Conservation (phyloP, 805 yeast species). For the Yueomyces sinensis region DNA sequence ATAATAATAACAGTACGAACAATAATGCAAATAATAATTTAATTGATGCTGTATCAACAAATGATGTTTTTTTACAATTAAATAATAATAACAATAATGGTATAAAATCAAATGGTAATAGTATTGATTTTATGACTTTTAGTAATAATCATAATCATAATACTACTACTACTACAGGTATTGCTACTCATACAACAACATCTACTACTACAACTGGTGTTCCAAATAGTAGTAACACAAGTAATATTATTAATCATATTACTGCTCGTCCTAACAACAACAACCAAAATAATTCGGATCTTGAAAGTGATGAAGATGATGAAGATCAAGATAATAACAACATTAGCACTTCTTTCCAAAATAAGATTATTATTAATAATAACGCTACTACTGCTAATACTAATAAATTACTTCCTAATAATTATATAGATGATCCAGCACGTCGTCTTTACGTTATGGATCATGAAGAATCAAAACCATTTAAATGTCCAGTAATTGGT, state of each 20-base stretch:
- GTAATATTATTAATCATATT: too few species aligned
- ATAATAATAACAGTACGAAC: background rate
- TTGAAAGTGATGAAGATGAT: conserved; percentile 20
- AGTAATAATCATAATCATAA: conserved; percentile 10
- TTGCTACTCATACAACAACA: conserved; percentile 9
- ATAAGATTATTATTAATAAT: too few species aligned
- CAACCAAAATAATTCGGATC: conserved; percentile 5
- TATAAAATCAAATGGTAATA: conserved; percentile 13
- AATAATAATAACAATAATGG: background rate
- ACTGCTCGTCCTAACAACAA: background rate
- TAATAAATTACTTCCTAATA: conserved; percentile 10
- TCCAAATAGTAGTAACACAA: too few species aligned
- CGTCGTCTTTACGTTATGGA: conserved; percentile 87
- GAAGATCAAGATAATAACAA: conserved; percentile 40
- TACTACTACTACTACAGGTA: conserved; percentile 11
- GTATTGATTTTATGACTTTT: conserved; percentile 11
- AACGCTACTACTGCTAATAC: too few species aligned
- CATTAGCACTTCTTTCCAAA: too few species aligned
- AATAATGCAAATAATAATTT: conserved; percentile 33
- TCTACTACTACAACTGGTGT: conserved; percentile 3
- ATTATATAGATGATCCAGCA: conserved; percentile 94
- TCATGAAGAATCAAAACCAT: conserved; percentile 85
- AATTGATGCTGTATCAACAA: conserved; percentile 84
- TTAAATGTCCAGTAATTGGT: conserved; percentile 94
- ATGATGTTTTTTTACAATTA: conserved; percentile 70